Conservation (phyloP, 352 stramenopile species). For the Pythium diclinum region DNA sequence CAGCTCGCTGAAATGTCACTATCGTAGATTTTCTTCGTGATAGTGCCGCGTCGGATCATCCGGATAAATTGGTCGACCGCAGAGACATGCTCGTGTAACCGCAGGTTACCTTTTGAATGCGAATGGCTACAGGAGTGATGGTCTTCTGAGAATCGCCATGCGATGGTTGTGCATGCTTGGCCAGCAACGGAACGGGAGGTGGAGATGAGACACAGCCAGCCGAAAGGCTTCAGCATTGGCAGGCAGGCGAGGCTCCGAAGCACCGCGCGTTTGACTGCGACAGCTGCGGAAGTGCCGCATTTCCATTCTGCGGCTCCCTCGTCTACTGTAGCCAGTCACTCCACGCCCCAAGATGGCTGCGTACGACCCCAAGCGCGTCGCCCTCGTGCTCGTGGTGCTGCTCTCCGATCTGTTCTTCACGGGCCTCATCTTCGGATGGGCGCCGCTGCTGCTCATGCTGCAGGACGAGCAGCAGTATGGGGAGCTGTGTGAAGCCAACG, state of each 20-base stretch:
- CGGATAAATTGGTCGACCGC: constrained; percentile 6
- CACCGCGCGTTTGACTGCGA: neutral
- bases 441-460: constrained; percentile 79
- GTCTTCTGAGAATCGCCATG: constrained; percentile 1
- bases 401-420: constrained; percentile 81
- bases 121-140: constrained; percentile 12
- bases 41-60: neutral
- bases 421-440: constrained; percentile 86
- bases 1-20: neutral
- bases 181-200: neutral
- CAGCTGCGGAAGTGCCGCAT: neutral
- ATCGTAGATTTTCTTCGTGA: neutral
- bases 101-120: constrained; percentile 5
- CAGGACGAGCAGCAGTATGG: constrained; percentile 78
- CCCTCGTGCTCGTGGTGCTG: constrained; percentile 65
- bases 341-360: constrained; percentile 6
- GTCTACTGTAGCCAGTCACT: neutral
- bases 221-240: neutral
- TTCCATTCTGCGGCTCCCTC: neutral
- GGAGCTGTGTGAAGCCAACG: constrained; percentile 55
- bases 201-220: neutral
- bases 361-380: constrained; percentile 28
- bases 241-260: neutral
- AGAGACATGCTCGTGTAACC: neutral
- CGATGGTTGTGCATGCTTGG: constrained; percentile 8